Percentiles rank a stretch among this genome's conserved stretches.
Conservation (phyloP, 306 rosid species). For the Cucumis sativus region DNA sequence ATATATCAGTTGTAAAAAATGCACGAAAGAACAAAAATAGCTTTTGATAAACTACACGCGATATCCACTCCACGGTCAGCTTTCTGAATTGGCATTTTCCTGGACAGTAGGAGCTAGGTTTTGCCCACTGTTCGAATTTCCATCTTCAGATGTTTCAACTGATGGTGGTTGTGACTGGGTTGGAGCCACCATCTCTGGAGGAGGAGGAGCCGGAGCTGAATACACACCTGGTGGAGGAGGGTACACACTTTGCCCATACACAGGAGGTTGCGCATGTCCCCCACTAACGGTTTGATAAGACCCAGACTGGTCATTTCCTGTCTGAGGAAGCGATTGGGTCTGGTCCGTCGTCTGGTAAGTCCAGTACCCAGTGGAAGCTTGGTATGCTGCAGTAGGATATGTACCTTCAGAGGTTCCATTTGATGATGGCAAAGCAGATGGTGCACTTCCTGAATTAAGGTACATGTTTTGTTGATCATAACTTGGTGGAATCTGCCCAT, state of each 20-base stretch:
- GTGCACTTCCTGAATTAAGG: constrained; percentile 19
- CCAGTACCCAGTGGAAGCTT: constrained; percentile 31
- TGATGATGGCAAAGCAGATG: constrained; percentile 13
- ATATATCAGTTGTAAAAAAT: background rate
- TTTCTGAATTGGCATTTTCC: constrained; percentile 16
- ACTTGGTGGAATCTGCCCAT: constrained; percentile 17
- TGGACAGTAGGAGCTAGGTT: constrained; percentile 13
- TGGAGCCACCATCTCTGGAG: constrained; percentile 9
- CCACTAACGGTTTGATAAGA: constrained; percentile 24
- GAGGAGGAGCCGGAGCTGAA: constrained; percentile 6
- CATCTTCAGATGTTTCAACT: constrained; percentile 10
- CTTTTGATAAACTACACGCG: background rate
- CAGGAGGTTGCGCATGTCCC: constrained; percentile 19
- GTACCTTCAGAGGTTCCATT: constrained; percentile 19
- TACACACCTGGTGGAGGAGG: constrained; percentile 15
- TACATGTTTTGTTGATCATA: constrained; percentile 18
- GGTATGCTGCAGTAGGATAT: constrained; percentile 17
- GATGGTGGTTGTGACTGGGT: constrained; percentile 12
- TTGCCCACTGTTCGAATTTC: constrained; percentile 10
- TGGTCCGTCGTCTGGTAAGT: constrained; percentile 18
- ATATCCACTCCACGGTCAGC: constrained; percentile 10
- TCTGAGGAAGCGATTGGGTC: constrained; percentile 19
- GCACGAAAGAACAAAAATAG: background rate
- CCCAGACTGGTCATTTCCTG: constrained; percentile 17
- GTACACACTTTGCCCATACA: constrained; percentile 24